Evolutionary conservation across 1,139 yeast genomes (phyloP), one percentile per base, ranked within the genome.

Genomic region (Kodamaea ohmeri): DNA sequence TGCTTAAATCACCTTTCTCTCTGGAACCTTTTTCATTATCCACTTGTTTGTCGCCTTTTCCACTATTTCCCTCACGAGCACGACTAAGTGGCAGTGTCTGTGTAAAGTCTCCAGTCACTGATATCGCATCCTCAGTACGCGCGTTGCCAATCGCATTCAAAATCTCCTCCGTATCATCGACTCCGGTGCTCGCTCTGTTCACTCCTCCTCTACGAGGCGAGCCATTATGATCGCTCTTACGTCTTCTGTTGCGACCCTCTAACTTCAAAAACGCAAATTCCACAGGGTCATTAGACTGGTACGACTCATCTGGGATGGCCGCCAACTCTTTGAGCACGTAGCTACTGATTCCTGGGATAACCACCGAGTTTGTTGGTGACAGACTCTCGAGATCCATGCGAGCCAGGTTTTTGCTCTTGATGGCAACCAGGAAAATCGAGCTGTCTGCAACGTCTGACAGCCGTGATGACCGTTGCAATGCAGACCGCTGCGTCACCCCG

Each of bases 271-370:
- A 66, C 0, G 97, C 92, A 38, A 79, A 77, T 40, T 73, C 76
- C n/a, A 89, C 68, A 0, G 96, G 96, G 45, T 66, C 63, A 33
- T 57, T 60, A 20, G 76, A 81, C 27, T 72, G 77, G 33, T 75
- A 66, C 1, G 82, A 67, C 42, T 83, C 90, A 55, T 88, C 96
- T 0, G 96, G 90, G 34, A 88, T 80, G 2, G 83, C 83, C 1
- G 92, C 90, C 38, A 86, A 68, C 51, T 81, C 87, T 35, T 80
- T 81, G 36, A 84, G 74, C 2, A 80, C 83, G 38, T 69, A 69
- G 38, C 71, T 72, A 41, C 83, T 76, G 34, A 82, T 76, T 3
- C 88, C 89, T 0, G 85, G 83, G 42, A 77, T 78, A 5, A 65
- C 76, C 39, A 58, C 71, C 1, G 74, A 68, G 36, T 60, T 59